Conservation (phyloP, 768 basidiomycete genomes). For the Amanita pseudoporphyria region DNA sequence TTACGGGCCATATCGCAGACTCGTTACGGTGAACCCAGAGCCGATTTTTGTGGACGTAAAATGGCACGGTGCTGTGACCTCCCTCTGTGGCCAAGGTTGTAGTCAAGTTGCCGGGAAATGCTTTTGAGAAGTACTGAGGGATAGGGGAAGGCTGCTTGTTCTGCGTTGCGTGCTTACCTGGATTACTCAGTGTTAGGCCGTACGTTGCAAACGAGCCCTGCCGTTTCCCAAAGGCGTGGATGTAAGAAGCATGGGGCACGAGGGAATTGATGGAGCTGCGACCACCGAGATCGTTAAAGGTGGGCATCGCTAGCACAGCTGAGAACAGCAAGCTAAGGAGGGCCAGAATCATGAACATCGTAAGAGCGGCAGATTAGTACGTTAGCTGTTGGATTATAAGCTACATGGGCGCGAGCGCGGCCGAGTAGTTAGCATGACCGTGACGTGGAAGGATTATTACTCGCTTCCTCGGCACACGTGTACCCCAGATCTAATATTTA, state of each 20-base stretch:
- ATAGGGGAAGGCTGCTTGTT: no score
- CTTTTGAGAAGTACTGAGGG: no score
- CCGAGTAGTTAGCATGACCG: no score
- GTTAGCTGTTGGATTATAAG: neutral
- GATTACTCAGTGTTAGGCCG: slow-evolving; percentile 9
- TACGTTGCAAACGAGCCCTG: slow-evolving; percentile 7
- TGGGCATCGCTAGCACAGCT: slow-evolving; percentile 28
- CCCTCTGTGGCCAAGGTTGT: slow-evolving; percentile 20
- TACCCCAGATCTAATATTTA: no score
- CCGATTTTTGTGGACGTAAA: slow-evolving; percentile 42
- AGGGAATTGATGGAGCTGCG: slow-evolving; percentile 29
- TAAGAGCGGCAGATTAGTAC: neutral
- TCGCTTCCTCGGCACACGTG: no score
- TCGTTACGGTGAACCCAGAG: slow-evolving; percentile 49
- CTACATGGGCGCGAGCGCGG: no score
- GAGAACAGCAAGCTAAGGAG: slow-evolving; percentile 14
- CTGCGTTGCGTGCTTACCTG: slow-evolving; percentile 25
- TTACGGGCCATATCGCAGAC: slow-evolving; percentile 43
- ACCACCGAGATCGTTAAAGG: slow-evolving; percentile 25
- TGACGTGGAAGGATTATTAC: no score
- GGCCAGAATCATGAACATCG: slow-evolving; percentile 11
- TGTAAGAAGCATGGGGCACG: slow-evolving; percentile 31
- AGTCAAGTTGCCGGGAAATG: slow-evolving; percentile 38
- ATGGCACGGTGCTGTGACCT: no score
- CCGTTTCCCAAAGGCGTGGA: slow-evolving; percentile 25